Conservation (phyloP, 306 rosid genomes). For the Trifolium dubium region DNA sequence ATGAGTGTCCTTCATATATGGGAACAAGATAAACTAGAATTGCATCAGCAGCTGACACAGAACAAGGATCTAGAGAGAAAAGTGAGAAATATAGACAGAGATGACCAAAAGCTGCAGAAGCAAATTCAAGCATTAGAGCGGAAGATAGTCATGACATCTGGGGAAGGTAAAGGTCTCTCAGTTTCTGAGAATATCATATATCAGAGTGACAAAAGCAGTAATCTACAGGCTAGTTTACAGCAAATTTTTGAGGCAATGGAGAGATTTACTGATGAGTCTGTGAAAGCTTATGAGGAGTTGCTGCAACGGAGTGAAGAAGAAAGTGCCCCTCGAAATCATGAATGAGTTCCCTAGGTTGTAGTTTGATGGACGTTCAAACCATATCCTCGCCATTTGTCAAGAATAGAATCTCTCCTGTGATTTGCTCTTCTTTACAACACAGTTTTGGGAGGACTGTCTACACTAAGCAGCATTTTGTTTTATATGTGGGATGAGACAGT, state of each 20-base stretch:
- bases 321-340: conserved; percentile 48
- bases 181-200: conserved; percentile 65
- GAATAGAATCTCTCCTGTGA: conserved; percentile 32
- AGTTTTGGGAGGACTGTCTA: conserved; percentile 18
- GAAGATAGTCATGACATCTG: conserved; percentile 60
- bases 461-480: conserved; percentile 29
- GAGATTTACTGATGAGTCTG: conserved; percentile 73
- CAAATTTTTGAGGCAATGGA: conserved; percentile 96
- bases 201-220: conserved; percentile 80
- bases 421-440: conserved; percentile 24
- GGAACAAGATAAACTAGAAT: conserved; percentile 82
- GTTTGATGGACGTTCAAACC: conserved; percentile 9
- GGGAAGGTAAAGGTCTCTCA: conserved; percentile 59
- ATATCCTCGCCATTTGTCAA: not conserved
- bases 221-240: conserved; percentile 83
- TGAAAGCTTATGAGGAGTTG: conserved; percentile 81
- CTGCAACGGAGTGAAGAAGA: conserved; percentile 76
- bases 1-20: conserved; percentile 76
- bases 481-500: conserved; percentile 24
- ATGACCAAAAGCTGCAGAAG: conserved; percentile 90
- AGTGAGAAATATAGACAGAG: conserved; percentile 73
- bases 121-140: conserved; percentile 85
- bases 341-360: conserved; percentile 46
- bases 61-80: conserved; percentile 84
- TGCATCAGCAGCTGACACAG: conserved; percentile 67